Percentiles rank a stretch among this genome's conserved stretches.
These are phyloP conservation scores for Citrullus colocynthis DNA, from an alignment of 306 rosid species.

Conservation along the genomic window DNA sequence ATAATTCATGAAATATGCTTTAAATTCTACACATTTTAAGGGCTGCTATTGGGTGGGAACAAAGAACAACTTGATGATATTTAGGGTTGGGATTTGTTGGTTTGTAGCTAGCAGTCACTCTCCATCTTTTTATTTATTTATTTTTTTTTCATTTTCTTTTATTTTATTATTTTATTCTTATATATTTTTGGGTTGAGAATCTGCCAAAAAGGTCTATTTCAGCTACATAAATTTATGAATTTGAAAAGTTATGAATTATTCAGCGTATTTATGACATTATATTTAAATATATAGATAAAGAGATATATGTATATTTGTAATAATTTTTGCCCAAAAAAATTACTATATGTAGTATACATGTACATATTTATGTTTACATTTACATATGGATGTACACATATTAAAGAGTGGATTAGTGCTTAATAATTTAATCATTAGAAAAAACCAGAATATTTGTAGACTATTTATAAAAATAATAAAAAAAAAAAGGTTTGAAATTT, in stretches of 20 bases:
- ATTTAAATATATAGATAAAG: neutral
- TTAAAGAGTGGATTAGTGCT: neutral
- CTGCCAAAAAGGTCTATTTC: neutral
- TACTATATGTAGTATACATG: neutral
- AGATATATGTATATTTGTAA: neutral
- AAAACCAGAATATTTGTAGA: neutral
- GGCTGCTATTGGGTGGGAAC: slow-evolving; percentile 7
- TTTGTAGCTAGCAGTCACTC: neutral
- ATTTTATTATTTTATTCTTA: neutral
- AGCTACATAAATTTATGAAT: neutral
- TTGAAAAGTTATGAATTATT: neutral
- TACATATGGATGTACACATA: neutral
- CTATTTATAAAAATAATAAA: too few species aligned
- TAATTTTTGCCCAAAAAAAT: too few species aligned
- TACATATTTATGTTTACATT: neutral
- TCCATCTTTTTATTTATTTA: neutral
- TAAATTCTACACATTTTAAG: neutral
- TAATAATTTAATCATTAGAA: neutral
- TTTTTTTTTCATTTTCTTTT: neutral
- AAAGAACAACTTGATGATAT: slow-evolving; percentile 1
- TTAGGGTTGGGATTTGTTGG: slow-evolving; percentile 6
- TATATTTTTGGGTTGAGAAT: too few species aligned
- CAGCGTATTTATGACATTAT: neutral
- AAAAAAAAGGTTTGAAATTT: neutral
- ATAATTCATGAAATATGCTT: neutral